Evolutionary conservation across 2,329 filamentous ascomycete genomes (phyloP).

Genomic region (Fonsecaea pedrosoi): DNA sequence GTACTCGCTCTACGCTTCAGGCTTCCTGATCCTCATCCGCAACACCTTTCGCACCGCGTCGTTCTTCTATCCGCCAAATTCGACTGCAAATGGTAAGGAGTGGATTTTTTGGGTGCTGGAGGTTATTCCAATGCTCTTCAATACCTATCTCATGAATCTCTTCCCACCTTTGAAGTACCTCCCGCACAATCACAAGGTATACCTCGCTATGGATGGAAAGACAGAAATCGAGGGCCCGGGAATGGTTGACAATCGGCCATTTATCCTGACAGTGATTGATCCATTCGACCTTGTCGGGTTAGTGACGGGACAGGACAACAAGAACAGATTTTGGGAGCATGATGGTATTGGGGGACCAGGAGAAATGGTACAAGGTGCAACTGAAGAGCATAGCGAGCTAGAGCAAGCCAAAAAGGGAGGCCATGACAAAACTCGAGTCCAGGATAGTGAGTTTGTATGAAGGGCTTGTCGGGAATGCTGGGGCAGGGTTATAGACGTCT

Average conservation of each 20-base stretch:
- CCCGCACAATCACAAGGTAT: slow-evolving; percentile 58
- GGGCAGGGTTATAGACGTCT: neutral
- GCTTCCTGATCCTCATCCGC: slow-evolving; percentile 50
- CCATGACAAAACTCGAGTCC: slow-evolving; percentile 3
- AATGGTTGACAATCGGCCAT: slow-evolving; percentile 56
- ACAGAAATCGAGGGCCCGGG: slow-evolving; percentile 60
- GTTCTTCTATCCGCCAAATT: slow-evolving; percentile 48
- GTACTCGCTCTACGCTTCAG: slow-evolving; percentile 50
- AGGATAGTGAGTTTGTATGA: neutral
- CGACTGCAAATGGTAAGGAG: slow-evolving; percentile 52
- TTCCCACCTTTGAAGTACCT: slow-evolving; percentile 60
- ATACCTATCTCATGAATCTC: slow-evolving; percentile 59
- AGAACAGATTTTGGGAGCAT: slow-evolving; percentile 51
- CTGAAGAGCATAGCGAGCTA: neutral
- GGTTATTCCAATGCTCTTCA: slow-evolving; percentile 58
- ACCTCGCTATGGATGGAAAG: slow-evolving; percentile 58
- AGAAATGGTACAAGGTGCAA: neutral
- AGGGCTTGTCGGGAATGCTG: neutral
- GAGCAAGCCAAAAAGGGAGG: neutral
- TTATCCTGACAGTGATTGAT: slow-evolving; percentile 52
- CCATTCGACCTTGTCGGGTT: slow-evolving; percentile 52
- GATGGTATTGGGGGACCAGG: slow-evolving; percentile 38
- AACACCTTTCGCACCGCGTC: slow-evolving; percentile 63
- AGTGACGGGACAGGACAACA: slow-evolving; percentile 46
- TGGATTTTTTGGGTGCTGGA: slow-evolving; percentile 64